Percentiles rank a stretch among this genome's conserved stretches.
Conservation (phyloP, 129 eudicot species). For the Erigeron canadensis region DNA sequence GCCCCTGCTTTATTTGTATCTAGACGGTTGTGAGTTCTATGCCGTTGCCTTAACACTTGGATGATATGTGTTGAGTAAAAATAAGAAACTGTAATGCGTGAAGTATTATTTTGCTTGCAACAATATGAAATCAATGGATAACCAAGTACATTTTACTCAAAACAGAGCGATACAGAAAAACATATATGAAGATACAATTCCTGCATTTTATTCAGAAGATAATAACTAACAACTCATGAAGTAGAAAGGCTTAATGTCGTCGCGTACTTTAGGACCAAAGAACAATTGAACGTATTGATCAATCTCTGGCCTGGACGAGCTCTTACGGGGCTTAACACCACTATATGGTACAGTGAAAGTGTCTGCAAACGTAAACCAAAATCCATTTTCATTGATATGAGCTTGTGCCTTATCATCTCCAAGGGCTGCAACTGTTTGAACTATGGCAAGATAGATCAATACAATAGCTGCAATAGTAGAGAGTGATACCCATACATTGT, state of each 20-base stretch:
- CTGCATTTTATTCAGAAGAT: not conserved
- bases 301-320: not conserved
- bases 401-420: slow-evolving; percentile 1
- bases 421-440: slow-evolving; percentile 26
- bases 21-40: too few relatives aligned
- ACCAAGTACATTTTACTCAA: not conserved
- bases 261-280: not conserved
- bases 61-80: not conserved
- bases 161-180: not conserved
- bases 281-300: not conserved
- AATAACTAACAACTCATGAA: slow-evolving; percentile 13
- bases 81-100: not conserved
- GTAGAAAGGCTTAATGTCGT: not conserved
- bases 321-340: not conserved
- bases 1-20: too few relatives aligned
- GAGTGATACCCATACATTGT: slow-evolving; percentile 37
- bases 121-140: not conserved
- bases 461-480: slow-evolving; percentile 35
- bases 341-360: slow-evolving; percentile 15
- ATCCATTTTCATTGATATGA: not conserved
- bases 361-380: slow-evolving; percentile 22
- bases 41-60: too few relatives aligned
- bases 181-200: not conserved
- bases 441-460: slow-evolving; percentile 28
- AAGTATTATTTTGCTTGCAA: slow-evolving; percentile 14